Evolutionary conservation across 495 filamentous ascomycete species (phyloP).

Genomic region (Penicillium goetzii): DNA sequence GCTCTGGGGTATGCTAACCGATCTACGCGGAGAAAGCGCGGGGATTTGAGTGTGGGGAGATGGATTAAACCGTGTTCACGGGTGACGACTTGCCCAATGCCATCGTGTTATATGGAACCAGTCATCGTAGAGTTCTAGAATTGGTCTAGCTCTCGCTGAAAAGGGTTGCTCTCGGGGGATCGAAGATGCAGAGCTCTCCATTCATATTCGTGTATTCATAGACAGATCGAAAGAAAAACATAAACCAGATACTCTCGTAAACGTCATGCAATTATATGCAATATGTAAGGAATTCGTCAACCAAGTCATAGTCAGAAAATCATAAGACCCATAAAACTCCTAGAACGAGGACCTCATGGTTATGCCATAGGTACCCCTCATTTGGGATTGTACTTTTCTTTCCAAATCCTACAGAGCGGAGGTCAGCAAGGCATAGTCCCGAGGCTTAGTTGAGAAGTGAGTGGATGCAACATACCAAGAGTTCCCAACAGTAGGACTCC

Average conservation of each 20-base stretch:
- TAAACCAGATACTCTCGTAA: neutral
- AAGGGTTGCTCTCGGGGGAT: neutral
- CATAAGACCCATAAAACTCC: neutral
- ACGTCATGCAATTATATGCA: neutral
- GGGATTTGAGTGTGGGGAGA: constrained; percentile 2
- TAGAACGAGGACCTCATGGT: neutral
- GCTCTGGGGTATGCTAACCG: neutral
- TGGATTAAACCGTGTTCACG: neutral
- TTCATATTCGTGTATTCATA: neutral
- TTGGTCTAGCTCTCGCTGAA: neutral
- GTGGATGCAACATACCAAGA: constrained; percentile 72
- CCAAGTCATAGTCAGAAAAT: neutral
- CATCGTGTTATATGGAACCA: neutral
- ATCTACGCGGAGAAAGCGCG: neutral
- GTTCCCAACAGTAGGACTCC: constrained; percentile 89
- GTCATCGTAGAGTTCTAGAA: neutral
- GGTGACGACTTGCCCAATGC: neutral
- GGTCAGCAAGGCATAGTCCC: constrained; percentile 16
- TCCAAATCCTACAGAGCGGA: constrained; percentile 80
- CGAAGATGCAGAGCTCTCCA: neutral
- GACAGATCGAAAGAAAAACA: neutral
- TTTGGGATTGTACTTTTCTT: constrained; percentile 87
- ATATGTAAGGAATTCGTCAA: neutral
- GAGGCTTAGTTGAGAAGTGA: neutral
- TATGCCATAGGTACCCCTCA: constrained; percentile 21